These are phyloP conservation scores for Zea mays DNA, from an alignment of 176 grass and related monocot species.

Conservation along the genomic window Zm-B73-REFERENCE-NAM-5.0 NC_050104.1:152121501-152122000, in stretches of 20 bases:
- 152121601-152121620: background rate
- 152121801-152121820: slow-evolving; percentile 86
- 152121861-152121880: slow-evolving; percentile 98
- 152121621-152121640: background rate
- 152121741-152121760: slow-evolving; percentile 82
- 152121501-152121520: background rate
- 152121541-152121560: background rate
- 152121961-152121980: slow-evolving; percentile 3
- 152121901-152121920: slow-evolving; percentile 80
- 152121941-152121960: slow-evolving; percentile 43
- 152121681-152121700: slow-evolving; percentile 91
- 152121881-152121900: slow-evolving; percentile 82
- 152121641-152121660: background rate
- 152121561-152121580: background rate
- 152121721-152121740: slow-evolving; percentile 83
- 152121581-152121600: background rate
- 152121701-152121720: slow-evolving; percentile 89
- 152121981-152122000: slow-evolving; percentile 14
- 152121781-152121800: slow-evolving; percentile 58
- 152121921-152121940: slow-evolving; percentile 96
- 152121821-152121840: slow-evolving; percentile 88
- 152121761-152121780: slow-evolving; percentile 82
- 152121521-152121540: background rate
- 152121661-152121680: slow-evolving; percentile 12
- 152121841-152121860: slow-evolving; percentile 89